These are phyloP conservation scores for Alternaria ventricosa DNA, from an alignment of 2,329 filamentous ascomycete species.

Conservation along the genomic window DNA sequence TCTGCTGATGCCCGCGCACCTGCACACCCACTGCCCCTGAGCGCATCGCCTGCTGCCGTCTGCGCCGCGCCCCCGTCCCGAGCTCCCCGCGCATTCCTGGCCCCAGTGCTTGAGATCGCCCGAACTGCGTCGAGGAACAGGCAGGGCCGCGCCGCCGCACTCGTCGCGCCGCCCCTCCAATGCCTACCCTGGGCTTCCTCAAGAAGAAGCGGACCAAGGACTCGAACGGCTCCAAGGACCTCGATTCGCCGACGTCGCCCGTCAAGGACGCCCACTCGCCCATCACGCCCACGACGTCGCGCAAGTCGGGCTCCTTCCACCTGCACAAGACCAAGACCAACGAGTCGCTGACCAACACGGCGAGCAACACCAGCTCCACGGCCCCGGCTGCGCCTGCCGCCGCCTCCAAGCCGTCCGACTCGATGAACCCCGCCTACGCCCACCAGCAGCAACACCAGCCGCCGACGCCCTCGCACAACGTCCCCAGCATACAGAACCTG, in stretches of 20 bases:
- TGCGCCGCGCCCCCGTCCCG: background rate
- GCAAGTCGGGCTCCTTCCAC: conserved; percentile 38
- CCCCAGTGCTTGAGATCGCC: conserved; percentile 11
- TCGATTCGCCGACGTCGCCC: conserved; percentile 71
- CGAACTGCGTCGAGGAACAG: conserved; percentile 12
- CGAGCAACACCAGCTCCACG: conserved; percentile 11
- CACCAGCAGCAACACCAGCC: conserved; percentile 7
- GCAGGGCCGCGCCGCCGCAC: conserved; percentile 29
- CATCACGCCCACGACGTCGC: conserved; percentile 45
- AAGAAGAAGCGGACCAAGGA: conserved; percentile 99
- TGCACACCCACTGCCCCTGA: background rate
- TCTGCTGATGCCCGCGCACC: conserved; percentile 3
- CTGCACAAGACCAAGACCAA: conserved; percentile 40
- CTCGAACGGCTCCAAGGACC: conserved; percentile 65
- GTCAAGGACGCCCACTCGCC: conserved; percentile 61
- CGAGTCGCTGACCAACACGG: conserved; percentile 28
- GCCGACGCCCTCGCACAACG: conserved; percentile 64
- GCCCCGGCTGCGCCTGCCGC: conserved; percentile 21
- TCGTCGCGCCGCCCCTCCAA: conserved; percentile 53
- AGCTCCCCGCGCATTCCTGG: conserved; percentile 1
- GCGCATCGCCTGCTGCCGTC: conserved; percentile 11
- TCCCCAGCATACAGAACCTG: conserved; percentile 82
- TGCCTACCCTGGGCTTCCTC: conserved; percentile 95
- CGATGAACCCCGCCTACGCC: conserved; percentile 50
- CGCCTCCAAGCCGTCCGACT: conserved; percentile 46